phyloP scores from a whole-genome alignment of 257 asterid genomes.

The Primulina huaijiensis region DNA sequence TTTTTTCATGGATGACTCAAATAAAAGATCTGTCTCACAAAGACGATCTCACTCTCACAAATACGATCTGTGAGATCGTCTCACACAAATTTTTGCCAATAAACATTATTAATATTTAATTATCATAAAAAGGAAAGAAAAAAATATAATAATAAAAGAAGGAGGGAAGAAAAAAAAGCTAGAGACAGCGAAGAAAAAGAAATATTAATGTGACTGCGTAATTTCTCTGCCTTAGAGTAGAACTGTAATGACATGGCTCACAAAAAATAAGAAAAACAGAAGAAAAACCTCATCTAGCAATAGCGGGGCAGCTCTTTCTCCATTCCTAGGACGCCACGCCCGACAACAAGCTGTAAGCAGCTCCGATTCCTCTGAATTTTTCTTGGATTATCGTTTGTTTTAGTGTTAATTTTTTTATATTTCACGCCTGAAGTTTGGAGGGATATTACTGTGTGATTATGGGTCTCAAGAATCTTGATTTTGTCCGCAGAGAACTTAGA shows the following conservation, averaged over 20 bases:
- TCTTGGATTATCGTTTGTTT: background rate
- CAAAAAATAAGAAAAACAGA: background rate
- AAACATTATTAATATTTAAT: no score
- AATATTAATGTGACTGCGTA: no score
- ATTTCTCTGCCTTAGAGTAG: no score
- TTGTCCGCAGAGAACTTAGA: background rate
- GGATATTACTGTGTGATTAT: constrained; percentile 3
- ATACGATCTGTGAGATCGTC: no score
- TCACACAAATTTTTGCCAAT: no score
- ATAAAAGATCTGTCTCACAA: no score
- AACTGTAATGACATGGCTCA: background rate
- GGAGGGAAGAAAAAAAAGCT: no score
- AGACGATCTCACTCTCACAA: no score
- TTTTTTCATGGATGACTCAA: no score
- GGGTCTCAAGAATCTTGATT: constrained; percentile 8
- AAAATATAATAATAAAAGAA: no score
- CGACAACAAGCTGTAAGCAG: constrained; percentile 44
- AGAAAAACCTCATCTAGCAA: constrained; percentile 32
- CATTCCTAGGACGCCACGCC: constrained; percentile 58
- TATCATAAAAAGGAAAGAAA: no score
- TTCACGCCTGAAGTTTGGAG: background rate
- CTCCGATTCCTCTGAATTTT: constrained; percentile 2
- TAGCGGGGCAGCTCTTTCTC: constrained; percentile 65
- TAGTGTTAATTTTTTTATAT: background rate
- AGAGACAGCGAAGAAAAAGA: no score